These are phyloP conservation scores for Pneumocystis canis DNA, from an alignment of 1,139 yeast species.

Conservation along the genomic window DNA sequence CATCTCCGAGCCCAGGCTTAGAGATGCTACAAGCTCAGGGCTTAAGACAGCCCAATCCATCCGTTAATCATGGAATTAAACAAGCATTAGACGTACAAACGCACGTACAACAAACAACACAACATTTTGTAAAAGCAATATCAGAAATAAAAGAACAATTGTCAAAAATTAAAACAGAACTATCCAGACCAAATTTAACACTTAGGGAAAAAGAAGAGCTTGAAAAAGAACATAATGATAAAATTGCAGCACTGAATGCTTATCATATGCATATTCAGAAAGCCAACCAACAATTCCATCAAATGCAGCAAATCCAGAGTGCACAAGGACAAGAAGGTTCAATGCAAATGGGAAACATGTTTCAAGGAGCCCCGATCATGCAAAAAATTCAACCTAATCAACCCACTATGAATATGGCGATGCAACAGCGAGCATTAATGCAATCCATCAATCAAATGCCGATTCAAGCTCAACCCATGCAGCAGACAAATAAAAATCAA, in stretches of 20 bases:
- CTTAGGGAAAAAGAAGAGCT: not conserved
- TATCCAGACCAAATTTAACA: not conserved
- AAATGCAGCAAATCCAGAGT: not conserved
- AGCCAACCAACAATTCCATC: not conserved
- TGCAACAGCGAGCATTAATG: not conserved
- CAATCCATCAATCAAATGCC: not conserved
- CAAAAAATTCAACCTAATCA: not conserved
- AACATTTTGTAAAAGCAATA: not conserved
- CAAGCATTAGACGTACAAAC: not conserved
- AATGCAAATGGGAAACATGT: not conserved
- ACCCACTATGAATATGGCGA: not conserved
- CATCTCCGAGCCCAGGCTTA: not conserved
- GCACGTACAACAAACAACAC: not conserved
- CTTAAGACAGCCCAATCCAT: not conserved
- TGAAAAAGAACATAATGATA: not conserved
- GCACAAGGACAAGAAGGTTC: not conserved
- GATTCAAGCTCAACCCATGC: conserved; percentile 6
- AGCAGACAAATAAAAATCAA: conserved; percentile 17
- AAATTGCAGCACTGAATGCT: not conserved
- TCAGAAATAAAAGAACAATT: not conserved
- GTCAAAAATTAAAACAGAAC: not conserved
- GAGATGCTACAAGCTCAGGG: not conserved
- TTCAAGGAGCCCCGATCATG: not conserved
- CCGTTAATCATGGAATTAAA: not conserved
- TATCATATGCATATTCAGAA: not conserved